These are phyloP conservation scores for Curvularia hawaiiensis DNA, from an alignment of 2,329 filamentous ascomycete species.

Conservation along the genomic window DNA sequence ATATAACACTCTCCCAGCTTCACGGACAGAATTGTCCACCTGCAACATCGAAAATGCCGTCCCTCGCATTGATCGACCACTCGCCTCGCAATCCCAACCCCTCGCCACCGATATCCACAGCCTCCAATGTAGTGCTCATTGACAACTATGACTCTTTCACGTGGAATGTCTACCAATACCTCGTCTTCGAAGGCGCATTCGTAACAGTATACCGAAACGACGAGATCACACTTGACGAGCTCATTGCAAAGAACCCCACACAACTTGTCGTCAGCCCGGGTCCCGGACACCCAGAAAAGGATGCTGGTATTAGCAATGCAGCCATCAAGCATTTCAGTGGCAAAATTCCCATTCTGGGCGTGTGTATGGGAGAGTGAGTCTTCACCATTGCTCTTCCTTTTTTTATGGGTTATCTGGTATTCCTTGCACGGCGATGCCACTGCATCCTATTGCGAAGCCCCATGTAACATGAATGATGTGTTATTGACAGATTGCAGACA, in stretches of 20 bases:
- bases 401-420: not conserved
- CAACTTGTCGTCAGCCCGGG: conserved; percentile 95
- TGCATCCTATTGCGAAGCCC: not conserved
- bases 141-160: conserved; percentile 99
- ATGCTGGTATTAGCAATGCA: conserved; percentile 91
- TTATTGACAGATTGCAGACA: conserved; percentile 60
- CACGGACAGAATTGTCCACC: not conserved
- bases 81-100: conserved; percentile 84
- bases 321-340: conserved; percentile 90
- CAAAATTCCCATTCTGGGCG: conserved; percentile 94
- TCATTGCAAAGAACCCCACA: conserved; percentile 83
- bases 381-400: not conserved
- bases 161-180: conserved; percentile 99
- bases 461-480: not conserved
- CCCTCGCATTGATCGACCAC: conserved; percentile 70
- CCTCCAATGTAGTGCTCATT: conserved; percentile 90
- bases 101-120: conserved; percentile 73
- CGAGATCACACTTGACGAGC: conserved; percentile 81
- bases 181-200: conserved; percentile 90
- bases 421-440: not conserved
- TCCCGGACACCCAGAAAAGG: conserved; percentile 87
- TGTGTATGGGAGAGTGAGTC: conserved; percentile 96
- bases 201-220: conserved; percentile 94
- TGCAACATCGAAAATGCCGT: conserved; percentile 45
- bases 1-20: conserved; percentile 1